Percentiles rank a stretch among this genome's conserved stretches.
phyloP scores from a whole-genome alignment of 176 grass and related monocot species.

The Carex cristatella region DNA sequence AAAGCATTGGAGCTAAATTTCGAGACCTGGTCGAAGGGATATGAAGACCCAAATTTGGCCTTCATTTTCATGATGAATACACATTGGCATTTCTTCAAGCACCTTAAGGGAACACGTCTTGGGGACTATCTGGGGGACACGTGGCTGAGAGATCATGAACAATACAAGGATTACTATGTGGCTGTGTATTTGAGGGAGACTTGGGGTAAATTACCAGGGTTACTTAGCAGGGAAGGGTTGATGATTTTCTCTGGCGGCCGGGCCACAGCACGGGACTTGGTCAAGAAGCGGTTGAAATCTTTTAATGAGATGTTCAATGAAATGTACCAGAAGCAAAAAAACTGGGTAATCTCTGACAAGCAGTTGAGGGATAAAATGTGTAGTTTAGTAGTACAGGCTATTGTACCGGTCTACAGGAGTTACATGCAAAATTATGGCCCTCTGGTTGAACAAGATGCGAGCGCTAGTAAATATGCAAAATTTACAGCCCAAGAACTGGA shows the following conservation, averaged over 20 bases:
- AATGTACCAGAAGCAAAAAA: slow-evolving; percentile 62
- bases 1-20: slow-evolving; percentile 78
- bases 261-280: slow-evolving; percentile 70
- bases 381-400: slow-evolving; percentile 54
- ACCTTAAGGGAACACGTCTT: slow-evolving; percentile 61
- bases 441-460: slow-evolving; percentile 76
- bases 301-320: slow-evolving; percentile 87
- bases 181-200: slow-evolving; percentile 64
- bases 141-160: slow-evolving; percentile 69
- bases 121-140: slow-evolving; percentile 59
- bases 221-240: slow-evolving; percentile 75
- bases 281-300: slow-evolving; percentile 78
- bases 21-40: slow-evolving; percentile 60
- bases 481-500: slow-evolving; percentile 71
- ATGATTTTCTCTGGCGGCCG: slow-evolving; percentile 87
- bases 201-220: slow-evolving; percentile 57
- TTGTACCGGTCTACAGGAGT: slow-evolving; percentile 82
- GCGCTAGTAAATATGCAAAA: slow-evolving; percentile 68
- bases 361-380: slow-evolving; percentile 67
- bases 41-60: slow-evolving; percentile 37
- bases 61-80: slow-evolving; percentile 85
- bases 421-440: slow-evolving; percentile 98
- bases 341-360: slow-evolving; percentile 82
- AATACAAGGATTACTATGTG: slow-evolving; percentile 68
- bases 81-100: slow-evolving; percentile 72